These are phyloP conservation scores for Saccharomycopsis hybrid DNA, from an alignment of 1,139 yeast species.

Conservation along the genomic window DNA sequence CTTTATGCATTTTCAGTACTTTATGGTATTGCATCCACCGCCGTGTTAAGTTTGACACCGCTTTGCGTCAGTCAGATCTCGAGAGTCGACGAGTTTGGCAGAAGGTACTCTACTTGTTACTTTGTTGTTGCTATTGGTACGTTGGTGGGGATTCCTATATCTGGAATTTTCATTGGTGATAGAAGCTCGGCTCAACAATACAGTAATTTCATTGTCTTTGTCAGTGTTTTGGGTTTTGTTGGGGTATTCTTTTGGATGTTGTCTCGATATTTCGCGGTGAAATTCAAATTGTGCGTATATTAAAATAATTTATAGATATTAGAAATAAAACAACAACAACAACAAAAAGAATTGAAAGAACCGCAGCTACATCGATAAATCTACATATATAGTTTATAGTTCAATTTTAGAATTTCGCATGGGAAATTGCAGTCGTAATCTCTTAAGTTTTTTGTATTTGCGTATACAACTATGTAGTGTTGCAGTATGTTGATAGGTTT, in stretches of 20 bases:
- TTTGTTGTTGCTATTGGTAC: constrained; percentile 56
- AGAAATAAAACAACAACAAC: too few species aligned
- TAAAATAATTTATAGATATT: too few species aligned
- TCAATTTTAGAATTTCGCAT: neutral
- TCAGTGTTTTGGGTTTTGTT: constrained; percentile 9
- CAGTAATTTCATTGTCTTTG: constrained; percentile 16
- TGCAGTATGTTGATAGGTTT: too few species aligned
- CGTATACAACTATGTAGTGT: too few species aligned
- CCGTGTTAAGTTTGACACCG: constrained; percentile 42
- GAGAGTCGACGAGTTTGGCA: constrained; percentile 57
- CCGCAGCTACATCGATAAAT: too few species aligned
- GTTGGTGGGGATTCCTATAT: constrained; percentile 42
- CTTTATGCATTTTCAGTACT: constrained; percentile 42
- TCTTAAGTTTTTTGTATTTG: too few species aligned
- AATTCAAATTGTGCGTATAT: constrained; percentile 2
- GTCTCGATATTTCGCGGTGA: constrained; percentile 18
- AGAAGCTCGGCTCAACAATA: constrained; percentile 13
- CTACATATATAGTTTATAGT: too few species aligned
- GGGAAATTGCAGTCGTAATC: too few species aligned
- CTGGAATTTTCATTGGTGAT: constrained; percentile 41
- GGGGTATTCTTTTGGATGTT: constrained; percentile 15
- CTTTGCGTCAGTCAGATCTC: constrained; percentile 57
- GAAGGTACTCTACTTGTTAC: constrained; percentile 63
- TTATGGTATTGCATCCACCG: constrained; percentile 49
- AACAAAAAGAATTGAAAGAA: too few species aligned